Percentiles rank a stretch among this genome's conserved stretches.
These are phyloP conservation scores for Suhomyces pyralidae DNA, from an alignment of 805 yeast genomes.

Conservation along the genomic window DNA sequence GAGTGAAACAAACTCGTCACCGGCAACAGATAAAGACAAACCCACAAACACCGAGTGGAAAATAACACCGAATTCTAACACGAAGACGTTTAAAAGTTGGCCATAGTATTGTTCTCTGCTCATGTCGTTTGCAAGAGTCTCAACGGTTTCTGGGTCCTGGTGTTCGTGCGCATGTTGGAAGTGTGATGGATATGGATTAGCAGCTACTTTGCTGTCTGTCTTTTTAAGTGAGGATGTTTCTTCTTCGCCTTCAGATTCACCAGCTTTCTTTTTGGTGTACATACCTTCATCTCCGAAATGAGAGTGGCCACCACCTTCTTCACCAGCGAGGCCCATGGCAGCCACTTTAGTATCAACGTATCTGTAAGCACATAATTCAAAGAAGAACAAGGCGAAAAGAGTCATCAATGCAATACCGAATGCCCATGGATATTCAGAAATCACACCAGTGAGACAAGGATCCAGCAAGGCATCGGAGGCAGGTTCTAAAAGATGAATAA, in stretches of 20 bases:
- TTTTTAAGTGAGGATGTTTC: constrained; percentile 8
- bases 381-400: constrained; percentile 49
- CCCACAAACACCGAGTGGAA: constrained; percentile 86
- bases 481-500: constrained; percentile 69
- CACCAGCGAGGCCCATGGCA: constrained; percentile 17
- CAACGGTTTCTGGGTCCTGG: constrained; percentile 43
- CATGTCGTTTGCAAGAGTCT: constrained; percentile 31
- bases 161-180: constrained; percentile 42
- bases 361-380: constrained; percentile 49
- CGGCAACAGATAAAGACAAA: constrained; percentile 71
- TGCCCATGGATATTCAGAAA: constrained; percentile 52
- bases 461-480: constrained; percentile 57
- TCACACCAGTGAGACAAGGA: constrained; percentile 62
- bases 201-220: neutral
- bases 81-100: constrained; percentile 55
- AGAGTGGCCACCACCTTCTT: constrained; percentile 37
- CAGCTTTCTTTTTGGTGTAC: constrained; percentile 26
- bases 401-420: constrained; percentile 52
- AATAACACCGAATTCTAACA: constrained; percentile 74
- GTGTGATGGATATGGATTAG: constrained; percentile 36
- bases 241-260: constrained; percentile 9
- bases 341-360: constrained; percentile 38
- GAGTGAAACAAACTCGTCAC: constrained; percentile 68
- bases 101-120: constrained; percentile 50
- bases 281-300: constrained; percentile 49